Base-by-base conservation (phyloP, 2,329 filamentous ascomycete species). In the Ophiosphaerella korrae region DNA sequence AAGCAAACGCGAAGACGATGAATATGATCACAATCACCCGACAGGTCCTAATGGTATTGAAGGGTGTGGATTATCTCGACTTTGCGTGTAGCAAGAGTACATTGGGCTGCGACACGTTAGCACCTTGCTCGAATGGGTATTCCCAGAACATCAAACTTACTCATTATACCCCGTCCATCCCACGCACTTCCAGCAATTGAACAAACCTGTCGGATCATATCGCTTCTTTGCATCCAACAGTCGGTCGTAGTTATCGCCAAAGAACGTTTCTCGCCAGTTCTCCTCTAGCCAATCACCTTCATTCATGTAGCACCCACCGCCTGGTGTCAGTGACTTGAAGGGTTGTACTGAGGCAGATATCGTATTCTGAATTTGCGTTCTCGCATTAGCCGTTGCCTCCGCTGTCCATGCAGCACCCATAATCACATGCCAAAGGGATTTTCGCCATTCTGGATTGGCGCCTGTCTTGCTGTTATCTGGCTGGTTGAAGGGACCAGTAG, bases 111-210 rank as follows among this genome's bases (percentile, higher is more conserved):
- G 11, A 16, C 9, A 23, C 37, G 29, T 62, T 52, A 62, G 57
- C 26, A 43, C 32, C 24, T 29, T 29, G 24, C 24, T 42, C 39
- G n/a, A 9, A 24, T 13, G 1, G 21, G 14, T 26, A 16, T 18
- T 21, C 0, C 35, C 12, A 5, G 8, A 32, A 32, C 3, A 23
- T 40, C 7, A 14, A 7, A 61, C 67, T 62, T 62, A 70, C 67
- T 71, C 68, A 33, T 66, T 50, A 45, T 67, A 66, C 7, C 70
- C 68, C 13, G 60, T 68, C 68, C 68, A 74, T 2, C 70, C 70
- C 39, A 72, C 67, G 46, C 68, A 72, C 46, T 71, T 72, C 69
- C 68, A 72, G 50, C 68, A 71, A 39, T 72, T 71, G 47, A 73
- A 73, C 38, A 73, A 31, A 3, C 64, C 62, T 0, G 54, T 65